Evolutionary conservation across 768 basidiomycete species (phyloP).

Genomic region (Pleurotus citrinopileatus): DNA sequence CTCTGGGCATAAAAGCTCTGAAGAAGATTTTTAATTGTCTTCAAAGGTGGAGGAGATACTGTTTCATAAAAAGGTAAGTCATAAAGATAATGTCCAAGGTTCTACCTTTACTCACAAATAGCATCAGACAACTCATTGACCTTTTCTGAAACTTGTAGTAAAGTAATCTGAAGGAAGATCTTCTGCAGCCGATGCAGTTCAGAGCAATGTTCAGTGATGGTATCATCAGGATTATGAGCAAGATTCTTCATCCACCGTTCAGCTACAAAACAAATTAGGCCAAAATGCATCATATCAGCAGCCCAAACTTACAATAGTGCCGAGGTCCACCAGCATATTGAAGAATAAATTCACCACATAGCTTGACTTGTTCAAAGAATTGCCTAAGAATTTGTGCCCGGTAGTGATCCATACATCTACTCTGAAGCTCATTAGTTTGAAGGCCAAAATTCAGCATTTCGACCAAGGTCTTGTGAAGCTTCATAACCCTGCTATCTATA

Average conservation of each 20-base stretch:
- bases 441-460: not conserved
- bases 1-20: conserved; percentile 4
- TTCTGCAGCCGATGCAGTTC: too few relatives aligned
- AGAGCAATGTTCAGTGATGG: too few relatives aligned
- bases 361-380: not conserved
- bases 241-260: not conserved
- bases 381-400: not conserved
- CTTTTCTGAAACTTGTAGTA: too few relatives aligned
- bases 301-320: too few relatives aligned
- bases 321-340: not conserved
- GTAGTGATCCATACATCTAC: not conserved
- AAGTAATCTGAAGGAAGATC: too few relatives aligned
- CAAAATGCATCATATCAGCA: not conserved
- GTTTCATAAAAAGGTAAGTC: too few relatives aligned
- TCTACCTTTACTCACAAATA: not conserved
- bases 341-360: not conserved
- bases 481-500: not conserved
- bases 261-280: not conserved
- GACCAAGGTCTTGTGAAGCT: not conserved
- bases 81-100: too few relatives aligned
- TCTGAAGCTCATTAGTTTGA: not conserved
- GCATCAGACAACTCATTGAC: too few relatives aligned
- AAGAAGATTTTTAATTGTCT: not conserved
- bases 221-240: too few relatives aligned
- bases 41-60: too few relatives aligned